Conservation (phyloP, 345 rosid species). For the Hibiscus mutabilis region DNA sequence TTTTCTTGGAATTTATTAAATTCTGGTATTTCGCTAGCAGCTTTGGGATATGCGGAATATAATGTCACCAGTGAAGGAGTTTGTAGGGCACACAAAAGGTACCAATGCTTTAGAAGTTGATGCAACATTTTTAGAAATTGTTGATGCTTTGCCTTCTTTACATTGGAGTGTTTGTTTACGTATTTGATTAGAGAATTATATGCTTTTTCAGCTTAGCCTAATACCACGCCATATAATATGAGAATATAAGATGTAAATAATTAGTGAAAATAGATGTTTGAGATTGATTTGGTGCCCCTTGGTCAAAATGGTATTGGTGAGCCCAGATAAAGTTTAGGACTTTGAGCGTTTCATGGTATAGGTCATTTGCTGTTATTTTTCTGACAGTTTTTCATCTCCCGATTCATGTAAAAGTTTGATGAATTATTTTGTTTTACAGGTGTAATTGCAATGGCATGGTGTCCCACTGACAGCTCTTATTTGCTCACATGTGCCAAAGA, state of each 20-base stretch:
- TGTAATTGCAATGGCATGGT: slow-evolving; percentile 99
- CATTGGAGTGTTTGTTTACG: not conserved
- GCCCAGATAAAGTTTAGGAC: not conserved
- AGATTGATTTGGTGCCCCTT: not conserved
- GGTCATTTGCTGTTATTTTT: not conserved
- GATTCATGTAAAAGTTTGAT: not conserved
- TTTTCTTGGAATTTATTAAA: not conserved
- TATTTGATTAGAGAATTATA: not conserved
- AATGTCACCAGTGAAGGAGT: slow-evolving; percentile 82
- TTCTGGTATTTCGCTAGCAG: slow-evolving; percentile 35
- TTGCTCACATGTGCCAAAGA: slow-evolving; percentile 96
- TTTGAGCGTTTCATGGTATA: not conserved
- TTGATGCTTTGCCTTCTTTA: not conserved
- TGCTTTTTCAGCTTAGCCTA: not conserved
- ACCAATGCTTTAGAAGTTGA: slow-evolving; percentile 4
- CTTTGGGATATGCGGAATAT: slow-evolving; percentile 98
- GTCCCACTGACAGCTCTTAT: slow-evolving; percentile 85
- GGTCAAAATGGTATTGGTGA: not conserved
- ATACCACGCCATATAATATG: not conserved
- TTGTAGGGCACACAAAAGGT: slow-evolving; percentile 91
- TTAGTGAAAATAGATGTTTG: not conserved
- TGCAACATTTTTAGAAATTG: not conserved
- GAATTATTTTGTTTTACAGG: slow-evolving; percentile 39
- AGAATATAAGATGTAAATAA: not conserved
- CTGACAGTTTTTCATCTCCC: slow-evolving; percentile 3